phyloP scores from a whole-genome alignment of 352 stramenopile genomes.

The Phytophthora idaei region DNA sequence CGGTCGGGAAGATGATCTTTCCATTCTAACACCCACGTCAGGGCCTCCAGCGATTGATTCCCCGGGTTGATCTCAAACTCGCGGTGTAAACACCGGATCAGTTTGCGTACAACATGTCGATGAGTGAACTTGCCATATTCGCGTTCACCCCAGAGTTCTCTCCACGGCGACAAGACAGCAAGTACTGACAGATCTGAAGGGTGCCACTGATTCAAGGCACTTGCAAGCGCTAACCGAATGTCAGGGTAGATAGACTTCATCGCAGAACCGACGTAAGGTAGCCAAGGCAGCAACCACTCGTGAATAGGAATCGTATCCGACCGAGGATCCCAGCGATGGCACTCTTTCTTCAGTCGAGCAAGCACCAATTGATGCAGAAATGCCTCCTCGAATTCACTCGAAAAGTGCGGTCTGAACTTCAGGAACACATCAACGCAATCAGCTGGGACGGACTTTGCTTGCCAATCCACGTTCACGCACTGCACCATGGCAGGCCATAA shows the following conservation, averaged over 20 bases:
- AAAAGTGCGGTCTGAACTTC: constrained; percentile 59
- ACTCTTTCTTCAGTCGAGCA: constrained; percentile 73
- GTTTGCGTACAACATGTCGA: constrained; percentile 74
- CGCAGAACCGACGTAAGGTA: constrained; percentile 42
- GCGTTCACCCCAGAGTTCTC: constrained; percentile 71
- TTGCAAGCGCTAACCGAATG: constrained; percentile 67
- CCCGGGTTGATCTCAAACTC: constrained; percentile 83
- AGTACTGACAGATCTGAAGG: constrained; percentile 75
- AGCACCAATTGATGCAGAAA: constrained; percentile 75
- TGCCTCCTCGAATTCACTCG: constrained; percentile 48
- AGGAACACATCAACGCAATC: constrained; percentile 53
- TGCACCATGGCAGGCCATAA: constrained; percentile 74
- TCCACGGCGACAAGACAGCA: constrained; percentile 70
- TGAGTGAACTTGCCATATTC: constrained; percentile 88
- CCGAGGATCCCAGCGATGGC: constrained; percentile 60
- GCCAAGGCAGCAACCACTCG: constrained; percentile 83
- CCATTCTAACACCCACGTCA: constrained; percentile 84
- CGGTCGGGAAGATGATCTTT: constrained; percentile 63
- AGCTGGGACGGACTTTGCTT: constrained; percentile 40
- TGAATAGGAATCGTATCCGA: constrained; percentile 63
- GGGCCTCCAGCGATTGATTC: constrained; percentile 66
- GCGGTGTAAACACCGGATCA: constrained; percentile 78
- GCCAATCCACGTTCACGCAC: constrained; percentile 73
- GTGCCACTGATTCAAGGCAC: constrained; percentile 80
- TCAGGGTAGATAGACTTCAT: constrained; percentile 70